Evolutionary conservation across 352 stramenopile species (phyloP), one percentile per base, ranked within the genome.

Genomic region (Globisporangium viniferum): DNA sequence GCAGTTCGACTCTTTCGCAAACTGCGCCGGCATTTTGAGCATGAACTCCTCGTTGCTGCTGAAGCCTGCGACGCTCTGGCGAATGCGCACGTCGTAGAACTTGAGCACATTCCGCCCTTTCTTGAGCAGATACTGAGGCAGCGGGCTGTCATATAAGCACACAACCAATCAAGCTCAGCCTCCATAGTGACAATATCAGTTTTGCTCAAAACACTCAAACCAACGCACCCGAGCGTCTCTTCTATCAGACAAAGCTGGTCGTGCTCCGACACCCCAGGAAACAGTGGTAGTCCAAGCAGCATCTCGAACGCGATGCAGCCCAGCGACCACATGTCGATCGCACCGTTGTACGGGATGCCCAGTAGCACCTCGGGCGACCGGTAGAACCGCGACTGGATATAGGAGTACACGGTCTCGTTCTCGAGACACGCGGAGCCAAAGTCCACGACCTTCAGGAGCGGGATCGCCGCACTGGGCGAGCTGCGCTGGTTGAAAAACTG

Each of bases 301-400:
- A 99, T 95, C 69, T 99, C 82, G 8, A 86, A 82, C 2, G 85
- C 73, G 44, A 89, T 90, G 71, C 81, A 90, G 20, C 81, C 81
- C 22, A 90, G 67, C 41, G 77, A 86, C 81, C 81, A 90, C 62
- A 90, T 73, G 60, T 90, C 81, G 59, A 90, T 89, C 12, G 78
- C 62, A 20, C 59, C 70, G 14, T 67, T 84, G 77, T 89, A 90
- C 48, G 75, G 74, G 22, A 88, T 82, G 9, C 81, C 81, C 10
- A 90, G 59, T 0, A 90, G 64, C 56, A 94, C 86, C 49, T 95
- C 87, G 1, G 86, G 86, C 4, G 86, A 88, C 1, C 89, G 86
- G 75, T 99, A 98, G 73, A 98, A 98, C 27, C 94, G 84, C 74
- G 83, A 97, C 80, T 98, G 96, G 74, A 99, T 98, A 75, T 98